phyloP scores from a whole-genome alignment of 495 filamentous ascomycete genomes.

The Lophiostoma macrostomum region DNA sequence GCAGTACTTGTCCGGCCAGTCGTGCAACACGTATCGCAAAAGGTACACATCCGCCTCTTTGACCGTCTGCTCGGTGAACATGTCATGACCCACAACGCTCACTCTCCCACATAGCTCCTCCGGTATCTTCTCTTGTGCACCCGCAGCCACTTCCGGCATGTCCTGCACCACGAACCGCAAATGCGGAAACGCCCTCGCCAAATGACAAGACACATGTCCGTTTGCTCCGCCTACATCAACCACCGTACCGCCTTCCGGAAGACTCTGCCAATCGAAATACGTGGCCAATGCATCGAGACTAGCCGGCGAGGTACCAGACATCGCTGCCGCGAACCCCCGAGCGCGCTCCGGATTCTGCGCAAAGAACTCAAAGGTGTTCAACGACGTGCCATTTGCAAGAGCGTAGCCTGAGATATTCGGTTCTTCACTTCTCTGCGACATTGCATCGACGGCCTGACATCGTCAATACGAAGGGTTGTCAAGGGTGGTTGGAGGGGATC shows the following conservation, averaged over 20 bases:
- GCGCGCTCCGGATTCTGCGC: constrained; percentile 25
- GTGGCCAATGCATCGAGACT: constrained; percentile 3
- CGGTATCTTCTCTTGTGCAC: constrained; percentile 42
- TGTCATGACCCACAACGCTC: no score
- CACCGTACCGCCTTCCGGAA: background rate
- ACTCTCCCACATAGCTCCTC: no score
- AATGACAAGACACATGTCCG: constrained; percentile 51
- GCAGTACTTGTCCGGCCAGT: constrained; percentile 16
- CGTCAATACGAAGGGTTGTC: background rate
- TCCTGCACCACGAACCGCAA: constrained; percentile 60
- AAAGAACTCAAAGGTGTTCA: constrained; percentile 27
- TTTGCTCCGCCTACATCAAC: constrained; percentile 53
- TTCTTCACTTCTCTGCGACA: constrained; percentile 1
- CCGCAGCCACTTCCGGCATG: constrained; percentile 45
- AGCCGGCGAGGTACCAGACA: constrained; percentile 35
- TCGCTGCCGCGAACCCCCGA: constrained; percentile 51
- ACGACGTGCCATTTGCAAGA: constrained; percentile 22
- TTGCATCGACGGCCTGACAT: constrained; percentile 7
- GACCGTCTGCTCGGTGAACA: no score
- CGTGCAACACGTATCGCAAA: no score
- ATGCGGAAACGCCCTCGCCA: constrained; percentile 48
- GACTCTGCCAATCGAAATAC: constrained; percentile 1
- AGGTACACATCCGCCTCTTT: no score
- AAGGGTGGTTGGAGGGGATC: background rate
- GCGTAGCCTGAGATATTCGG: background rate